Conservation (phyloP, 2,329 filamentous ascomycete species). For the Aspergillus latus region DNA sequence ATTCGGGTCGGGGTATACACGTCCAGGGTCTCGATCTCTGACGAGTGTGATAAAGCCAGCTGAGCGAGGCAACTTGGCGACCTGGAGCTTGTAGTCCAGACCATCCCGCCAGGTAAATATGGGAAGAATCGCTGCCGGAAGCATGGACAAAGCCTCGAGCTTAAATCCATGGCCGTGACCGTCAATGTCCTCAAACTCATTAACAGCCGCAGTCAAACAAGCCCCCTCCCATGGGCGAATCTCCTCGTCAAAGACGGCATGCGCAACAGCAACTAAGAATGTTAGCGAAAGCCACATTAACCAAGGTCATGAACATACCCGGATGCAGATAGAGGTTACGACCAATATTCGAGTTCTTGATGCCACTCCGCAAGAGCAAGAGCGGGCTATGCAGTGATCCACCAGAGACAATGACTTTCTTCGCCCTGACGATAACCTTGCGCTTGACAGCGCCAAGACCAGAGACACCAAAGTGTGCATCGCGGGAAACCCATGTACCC, state of each 20-base stretch:
- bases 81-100: constrained; percentile 69
- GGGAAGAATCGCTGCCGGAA: constrained; percentile 65
- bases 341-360: constrained; percentile 80
- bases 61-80: constrained; percentile 67
- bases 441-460: constrained; percentile 54
- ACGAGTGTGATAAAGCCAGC: constrained; percentile 71
- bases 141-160: constrained; percentile 73
- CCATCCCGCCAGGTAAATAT: constrained; percentile 67
- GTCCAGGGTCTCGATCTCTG: constrained; percentile 73
- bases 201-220: constrained; percentile 76
- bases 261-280: constrained; percentile 40
- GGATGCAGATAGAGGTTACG: constrained; percentile 81
- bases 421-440: constrained; percentile 71
- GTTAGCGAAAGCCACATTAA: constrained; percentile 4
- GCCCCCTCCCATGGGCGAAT: constrained; percentile 72
- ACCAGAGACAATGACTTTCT: constrained; percentile 74
- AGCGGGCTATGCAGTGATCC: constrained; percentile 77
- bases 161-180: constrained; percentile 77
- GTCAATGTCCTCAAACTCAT: constrained; percentile 78
- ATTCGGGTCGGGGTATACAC: constrained; percentile 68
- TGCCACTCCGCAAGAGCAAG: constrained; percentile 72
- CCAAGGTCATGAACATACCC: constrained; percentile 49
- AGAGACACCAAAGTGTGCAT: constrained; percentile 59
- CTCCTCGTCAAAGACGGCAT: constrained; percentile 67
- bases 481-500: constrained; percentile 73